A percentile compares a stretch with the other conserved stretches of the same genome.
These are phyloP conservation scores for Coemansia sp. DNA, from an alignment of 192 early-diverging fungal species.

Conservation along the genomic window DNA sequence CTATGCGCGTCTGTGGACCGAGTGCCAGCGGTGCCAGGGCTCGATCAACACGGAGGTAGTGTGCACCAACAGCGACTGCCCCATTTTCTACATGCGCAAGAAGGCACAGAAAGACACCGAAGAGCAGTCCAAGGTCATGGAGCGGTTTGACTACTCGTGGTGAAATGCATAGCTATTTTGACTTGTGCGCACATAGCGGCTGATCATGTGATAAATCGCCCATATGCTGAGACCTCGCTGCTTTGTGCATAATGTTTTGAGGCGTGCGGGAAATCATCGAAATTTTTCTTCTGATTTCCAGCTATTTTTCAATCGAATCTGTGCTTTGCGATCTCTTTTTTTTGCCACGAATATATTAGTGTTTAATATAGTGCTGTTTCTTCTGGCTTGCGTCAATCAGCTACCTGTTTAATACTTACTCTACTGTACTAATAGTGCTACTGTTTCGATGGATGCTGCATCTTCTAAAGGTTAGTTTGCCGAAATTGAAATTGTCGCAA, in stretches of 20 bases:
- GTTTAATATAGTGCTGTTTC: no score
- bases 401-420: background rate
- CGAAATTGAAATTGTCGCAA: background rate
- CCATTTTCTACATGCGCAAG: constrained; percentile 98
- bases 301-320: no score
- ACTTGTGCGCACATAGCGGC: background rate
- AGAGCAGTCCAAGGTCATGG: constrained; percentile 67
- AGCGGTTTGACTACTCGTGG: constrained; percentile 73
- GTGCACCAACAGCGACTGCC: constrained; percentile 94
- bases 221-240: background rate
- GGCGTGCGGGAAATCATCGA: no score
- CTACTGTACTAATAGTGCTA: background rate
- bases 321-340: no score
- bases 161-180: constrained; percentile 19
- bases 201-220: background rate
- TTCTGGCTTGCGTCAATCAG: background rate
- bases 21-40: constrained; percentile 96
- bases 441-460: background rate
- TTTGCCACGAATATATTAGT: no score
- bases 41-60: constrained; percentile 92
- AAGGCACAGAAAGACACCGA: constrained; percentile 92
- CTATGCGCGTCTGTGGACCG: constrained; percentile 92
- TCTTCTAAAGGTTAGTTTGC: constrained; percentile 1
- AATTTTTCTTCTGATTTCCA: no score
- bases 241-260: background rate